Evolutionary conservation across 2,329 filamentous ascomycete species (phyloP).

Genomic region (Scytalidium sp.): DNA sequence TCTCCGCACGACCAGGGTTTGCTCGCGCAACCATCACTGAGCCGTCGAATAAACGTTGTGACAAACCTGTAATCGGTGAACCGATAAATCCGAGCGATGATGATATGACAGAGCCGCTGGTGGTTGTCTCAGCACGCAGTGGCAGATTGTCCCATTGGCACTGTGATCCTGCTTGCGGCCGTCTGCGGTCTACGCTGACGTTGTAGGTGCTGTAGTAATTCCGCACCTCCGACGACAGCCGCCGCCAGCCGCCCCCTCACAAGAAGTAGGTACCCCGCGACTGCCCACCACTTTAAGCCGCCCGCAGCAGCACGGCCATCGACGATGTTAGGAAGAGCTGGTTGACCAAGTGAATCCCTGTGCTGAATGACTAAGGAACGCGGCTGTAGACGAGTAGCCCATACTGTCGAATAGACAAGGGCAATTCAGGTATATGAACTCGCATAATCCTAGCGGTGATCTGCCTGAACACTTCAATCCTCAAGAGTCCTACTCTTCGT

Average conservation of each 20-base stretch:
- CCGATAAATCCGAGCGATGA: not conserved
- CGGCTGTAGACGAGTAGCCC: no score
- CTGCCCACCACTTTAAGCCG: conserved; percentile 5
- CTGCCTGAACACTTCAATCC: no score
- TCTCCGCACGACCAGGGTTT: not conserved
- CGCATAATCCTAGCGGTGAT: no score
- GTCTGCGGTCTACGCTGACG: not conserved
- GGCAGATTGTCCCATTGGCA: no score
- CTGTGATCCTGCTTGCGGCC: not conserved
- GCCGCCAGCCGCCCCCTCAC: not conserved
- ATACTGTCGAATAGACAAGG: no score
- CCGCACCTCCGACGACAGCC: conserved; percentile 1
- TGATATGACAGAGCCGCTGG: not conserved
- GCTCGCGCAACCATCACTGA: not conserved
- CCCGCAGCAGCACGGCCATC: not conserved
- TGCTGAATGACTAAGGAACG: no score
- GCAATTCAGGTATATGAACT: no score
- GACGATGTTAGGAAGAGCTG: no score
- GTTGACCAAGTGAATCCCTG: no score
- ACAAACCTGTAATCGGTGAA: not conserved
- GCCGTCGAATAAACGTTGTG: no score
- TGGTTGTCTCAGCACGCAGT: no score
- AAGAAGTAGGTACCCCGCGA: conserved; percentile 10
- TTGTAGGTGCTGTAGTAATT: not conserved
- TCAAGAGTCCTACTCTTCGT: no score